Percentiles rank a stretch among this genome's conserved stretches.
Evolutionary conservation across 352 stramenopile species (phyloP).

Genomic region (Phytopythium boreale): DNA sequence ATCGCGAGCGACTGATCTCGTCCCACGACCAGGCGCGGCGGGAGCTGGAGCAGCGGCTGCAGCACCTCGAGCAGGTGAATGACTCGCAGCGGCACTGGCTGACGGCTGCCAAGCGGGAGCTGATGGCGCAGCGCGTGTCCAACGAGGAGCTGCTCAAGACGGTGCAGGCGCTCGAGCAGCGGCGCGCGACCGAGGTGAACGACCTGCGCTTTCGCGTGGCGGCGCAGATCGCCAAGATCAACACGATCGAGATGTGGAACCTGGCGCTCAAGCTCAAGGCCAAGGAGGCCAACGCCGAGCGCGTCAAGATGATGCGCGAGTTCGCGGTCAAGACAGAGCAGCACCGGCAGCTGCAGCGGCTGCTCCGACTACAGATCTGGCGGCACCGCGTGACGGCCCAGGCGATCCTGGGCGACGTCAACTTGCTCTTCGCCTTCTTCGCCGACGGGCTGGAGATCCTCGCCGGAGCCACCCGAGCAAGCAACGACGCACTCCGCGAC

Average conservation of each 20-base stretch:
- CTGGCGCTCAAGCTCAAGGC: slow-evolving; percentile 66
- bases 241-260: slow-evolving; percentile 82
- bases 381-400: slow-evolving; percentile 65
- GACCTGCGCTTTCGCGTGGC: slow-evolving; percentile 75
- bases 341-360: slow-evolving; percentile 63
- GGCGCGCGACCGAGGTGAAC: slow-evolving; percentile 67
- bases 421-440: slow-evolving; percentile 69
- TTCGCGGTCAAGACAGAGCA: slow-evolving; percentile 37
- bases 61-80: slow-evolving; percentile 24
- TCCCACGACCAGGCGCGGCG: slow-evolving; percentile 34
- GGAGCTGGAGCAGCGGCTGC: slow-evolving; percentile 39
- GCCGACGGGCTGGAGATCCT: slow-evolving; percentile 53
- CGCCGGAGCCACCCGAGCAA: slow-evolving; percentile 35
- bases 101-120: slow-evolving; percentile 59
- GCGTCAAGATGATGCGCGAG: slow-evolving; percentile 43
- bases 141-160: slow-evolving; percentile 68
- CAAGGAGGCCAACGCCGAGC: slow-evolving; percentile 53
- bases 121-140: slow-evolving; percentile 57
- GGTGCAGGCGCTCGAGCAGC: slow-evolving; percentile 67
- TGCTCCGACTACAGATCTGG: slow-evolving; percentile 67
- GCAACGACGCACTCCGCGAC: slow-evolving; percentile 49
- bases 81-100: slow-evolving; percentile 66
- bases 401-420: slow-evolving; percentile 59
- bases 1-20: slow-evolving; percentile 40
- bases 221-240: slow-evolving; percentile 66